Conservation (phyloP, 2,329 filamentous ascomycete species). For the Verticillium klebahnii region DNA sequence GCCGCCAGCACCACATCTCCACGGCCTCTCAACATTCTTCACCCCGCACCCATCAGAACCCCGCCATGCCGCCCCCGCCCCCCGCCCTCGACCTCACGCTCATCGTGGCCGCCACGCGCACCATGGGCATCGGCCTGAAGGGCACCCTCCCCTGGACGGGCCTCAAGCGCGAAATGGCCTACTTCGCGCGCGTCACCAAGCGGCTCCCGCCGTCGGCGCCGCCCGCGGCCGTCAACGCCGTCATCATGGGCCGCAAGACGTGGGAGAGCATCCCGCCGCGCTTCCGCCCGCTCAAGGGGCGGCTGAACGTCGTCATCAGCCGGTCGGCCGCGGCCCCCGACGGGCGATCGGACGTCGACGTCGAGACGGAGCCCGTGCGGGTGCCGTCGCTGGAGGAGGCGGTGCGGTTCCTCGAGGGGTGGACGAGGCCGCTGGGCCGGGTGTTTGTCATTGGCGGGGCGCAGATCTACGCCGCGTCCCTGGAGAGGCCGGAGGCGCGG, state of each 20-base stretch:
- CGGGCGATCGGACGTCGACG: constrained; percentile 7
- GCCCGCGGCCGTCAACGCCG: constrained; percentile 55
- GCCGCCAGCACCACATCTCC: not conserved
- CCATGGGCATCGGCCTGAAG: constrained; percentile 79
- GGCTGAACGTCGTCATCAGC: constrained; percentile 80
- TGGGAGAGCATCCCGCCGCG: constrained; percentile 82
- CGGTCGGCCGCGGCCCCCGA: constrained; percentile 30
- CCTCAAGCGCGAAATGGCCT: constrained; percentile 87
- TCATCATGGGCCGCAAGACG: constrained; percentile 97
- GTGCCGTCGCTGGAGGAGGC: constrained; percentile 56
- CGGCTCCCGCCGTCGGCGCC: constrained; percentile 42
- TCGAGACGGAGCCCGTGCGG: constrained; percentile 49
- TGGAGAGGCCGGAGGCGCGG: constrained; percentile 53
- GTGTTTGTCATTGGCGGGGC: constrained; percentile 89
- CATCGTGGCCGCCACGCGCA: constrained; percentile 87
- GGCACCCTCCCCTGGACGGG: constrained; percentile 85
- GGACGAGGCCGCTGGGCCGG: constrained; percentile 40
- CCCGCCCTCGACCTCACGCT: constrained; percentile 66
- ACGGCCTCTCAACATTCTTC: too few species aligned
- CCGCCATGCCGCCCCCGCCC: constrained; percentile 12
- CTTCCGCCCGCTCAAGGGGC: constrained; percentile 73
- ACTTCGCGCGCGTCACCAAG: constrained; percentile 88
- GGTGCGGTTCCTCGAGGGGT: constrained; percentile 37
- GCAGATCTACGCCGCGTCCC: constrained; percentile 73
- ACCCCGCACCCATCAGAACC: not conserved